phyloP scores from a whole-genome alignment of 2,329 filamentous ascomycete species.

The Nothomitra cinnamomea region DNA sequence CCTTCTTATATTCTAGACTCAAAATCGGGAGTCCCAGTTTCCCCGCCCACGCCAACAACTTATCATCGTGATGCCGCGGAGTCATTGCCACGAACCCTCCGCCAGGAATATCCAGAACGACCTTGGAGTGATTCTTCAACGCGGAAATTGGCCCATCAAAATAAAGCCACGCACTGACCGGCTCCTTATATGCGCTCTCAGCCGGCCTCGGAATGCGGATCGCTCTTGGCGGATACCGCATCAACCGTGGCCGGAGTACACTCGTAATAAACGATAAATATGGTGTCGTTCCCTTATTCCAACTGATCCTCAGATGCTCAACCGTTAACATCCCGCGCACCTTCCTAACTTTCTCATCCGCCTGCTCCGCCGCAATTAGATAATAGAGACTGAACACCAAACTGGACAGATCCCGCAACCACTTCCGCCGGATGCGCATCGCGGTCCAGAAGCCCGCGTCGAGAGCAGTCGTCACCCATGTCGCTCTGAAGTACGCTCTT shows the following conservation, averaged over 20 bases:
- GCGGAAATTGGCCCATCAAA: conserved; percentile 76
- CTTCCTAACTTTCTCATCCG: conserved; percentile 78
- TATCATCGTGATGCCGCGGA: conserved; percentile 86
- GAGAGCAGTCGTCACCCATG: conserved; percentile 86
- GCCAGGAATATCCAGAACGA: conserved; percentile 81
- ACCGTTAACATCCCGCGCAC: conserved; percentile 74
- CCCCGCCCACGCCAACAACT: conserved; percentile 79
- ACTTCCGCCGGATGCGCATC: conserved; percentile 73
- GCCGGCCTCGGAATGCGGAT: conserved; percentile 70
- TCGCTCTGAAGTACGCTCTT: conserved; percentile 81
- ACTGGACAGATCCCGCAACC: conserved; percentile 66
- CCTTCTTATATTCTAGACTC: conserved; percentile 81
- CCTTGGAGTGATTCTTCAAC: conserved; percentile 54
- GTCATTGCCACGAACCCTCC: conserved; percentile 96
- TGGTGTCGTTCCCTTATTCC: conserved; percentile 87
- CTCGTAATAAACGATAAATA: conserved; percentile 60
- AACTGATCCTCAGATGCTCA: conserved; percentile 79
- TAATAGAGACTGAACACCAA: conserved; percentile 82
- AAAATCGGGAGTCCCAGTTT: conserved; percentile 77
- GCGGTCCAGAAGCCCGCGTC: conserved; percentile 98
- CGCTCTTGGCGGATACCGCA: conserved; percentile 62
- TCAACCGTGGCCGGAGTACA: conserved; percentile 61
- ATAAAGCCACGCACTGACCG: conserved; percentile 78
- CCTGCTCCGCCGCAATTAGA: conserved; percentile 77
- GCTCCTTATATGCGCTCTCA: conserved; percentile 67